Base-by-base conservation (phyloP, 2,329 filamentous ascomycete genomes). In the Aspergillus chevalieri region DNA sequence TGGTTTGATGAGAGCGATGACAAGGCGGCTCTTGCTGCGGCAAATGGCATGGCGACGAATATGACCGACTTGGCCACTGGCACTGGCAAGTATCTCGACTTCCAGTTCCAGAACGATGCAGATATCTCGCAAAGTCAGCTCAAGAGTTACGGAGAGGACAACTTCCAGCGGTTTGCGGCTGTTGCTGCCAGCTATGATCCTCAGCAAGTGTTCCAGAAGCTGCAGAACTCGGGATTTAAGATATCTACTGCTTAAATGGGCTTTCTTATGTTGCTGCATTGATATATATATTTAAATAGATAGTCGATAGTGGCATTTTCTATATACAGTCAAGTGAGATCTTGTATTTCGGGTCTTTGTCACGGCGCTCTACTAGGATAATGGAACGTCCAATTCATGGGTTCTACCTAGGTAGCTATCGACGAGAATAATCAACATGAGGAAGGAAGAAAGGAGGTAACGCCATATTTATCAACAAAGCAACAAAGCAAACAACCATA, bases 101-200 rank as follows among this genome's bases (percentile, higher is more conserved):
- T 34, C 30, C 4, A 34, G 30, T 34, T 34, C 30, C 30, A 34
- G 30, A 34, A 34, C 30, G 30, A 34, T 34, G 42, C 42, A 26
- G 42, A 43, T 43, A 12, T 22, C 19, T 43, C 42, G 42, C 42
- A 43, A 21, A 43, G 42, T 43, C 42, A 21, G 42, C 42, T 43
- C 9, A 43, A 43, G 19, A 43, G 42, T n/a, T 43, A 43, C 12
- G 42, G 42, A 24, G 42, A 43, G 42, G 42, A 43, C 7, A 43
- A 43, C 14, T 43, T 43, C 42, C 21, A 43, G 42, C 26, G 21
- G 19, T 43, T 43, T 26, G 42, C 42, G 14, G 42, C 42, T 43
- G 42, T 43, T 26, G 42, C 42, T 26, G 42, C 42, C n/a, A 43
- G 8, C 17, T 43, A 43, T 43, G 42, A 43, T 43, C 42, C 42